Conservation (phyloP, 225 moss, liverwort and hornwort genomes). For the Antitrichia curtipendula region DNA sequence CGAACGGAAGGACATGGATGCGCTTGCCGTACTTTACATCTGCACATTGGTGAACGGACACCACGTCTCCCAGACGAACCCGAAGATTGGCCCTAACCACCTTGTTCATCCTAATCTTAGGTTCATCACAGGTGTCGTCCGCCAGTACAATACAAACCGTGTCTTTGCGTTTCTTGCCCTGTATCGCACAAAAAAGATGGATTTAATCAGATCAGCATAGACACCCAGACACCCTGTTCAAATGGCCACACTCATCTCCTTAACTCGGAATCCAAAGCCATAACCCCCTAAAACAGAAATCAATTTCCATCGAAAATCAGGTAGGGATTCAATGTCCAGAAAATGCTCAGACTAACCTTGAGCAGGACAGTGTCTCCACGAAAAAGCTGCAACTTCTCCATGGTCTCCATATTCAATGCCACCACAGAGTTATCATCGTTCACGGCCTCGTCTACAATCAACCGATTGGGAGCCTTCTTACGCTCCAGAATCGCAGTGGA, state of each 20-base stretch:
- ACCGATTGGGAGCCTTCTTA: conserved; percentile 79
- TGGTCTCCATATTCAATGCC: conserved; percentile 75
- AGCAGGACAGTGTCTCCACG: conserved; percentile 80
- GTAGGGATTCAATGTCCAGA: background rate
- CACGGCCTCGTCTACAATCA: conserved; percentile 79
- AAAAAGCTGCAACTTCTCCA: conserved; percentile 87
- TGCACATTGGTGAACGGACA: conserved; percentile 86
- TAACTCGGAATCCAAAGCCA: background rate
- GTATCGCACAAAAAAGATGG: background rate
- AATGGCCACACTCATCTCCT: background rate
- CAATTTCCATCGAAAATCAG: background rate
- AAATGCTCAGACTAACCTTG: conserved; percentile 25
- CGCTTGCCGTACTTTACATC: conserved; percentile 96
- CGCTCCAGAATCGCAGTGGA: conserved; percentile 91
- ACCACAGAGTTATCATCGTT: conserved; percentile 96
- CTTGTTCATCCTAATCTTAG: conserved; percentile 94
- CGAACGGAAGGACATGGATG: conserved; percentile 84
- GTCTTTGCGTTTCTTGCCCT: conserved; percentile 95
- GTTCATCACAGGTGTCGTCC: conserved; percentile 79
- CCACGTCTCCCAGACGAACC: conserved; percentile 79
- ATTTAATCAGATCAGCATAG: background rate
- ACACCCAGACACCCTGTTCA: background rate
- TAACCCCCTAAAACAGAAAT: background rate
- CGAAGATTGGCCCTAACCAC: conserved; percentile 86
- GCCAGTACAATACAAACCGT: conserved; percentile 87